These are phyloP conservation scores for Blastocystis sp. DNA, from an alignment of 352 stramenopile species.

Conservation along the genomic window DNA sequence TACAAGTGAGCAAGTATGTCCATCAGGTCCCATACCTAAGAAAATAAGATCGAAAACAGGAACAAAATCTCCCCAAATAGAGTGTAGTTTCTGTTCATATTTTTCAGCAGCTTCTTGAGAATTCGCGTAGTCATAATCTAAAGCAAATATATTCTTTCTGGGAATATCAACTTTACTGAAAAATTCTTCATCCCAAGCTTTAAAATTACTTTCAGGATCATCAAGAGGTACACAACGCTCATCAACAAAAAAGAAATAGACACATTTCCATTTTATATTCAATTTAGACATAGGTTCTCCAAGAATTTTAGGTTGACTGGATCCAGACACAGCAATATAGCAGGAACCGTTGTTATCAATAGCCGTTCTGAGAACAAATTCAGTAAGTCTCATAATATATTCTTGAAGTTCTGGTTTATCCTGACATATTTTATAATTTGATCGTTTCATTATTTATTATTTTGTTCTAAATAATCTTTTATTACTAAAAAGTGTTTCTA, in stretches of 20 bases:
- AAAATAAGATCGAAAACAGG: slow-evolving; percentile 77
- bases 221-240: slow-evolving; percentile 76
- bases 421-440: too few relatives aligned
- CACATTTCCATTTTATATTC: slow-evolving; percentile 71
- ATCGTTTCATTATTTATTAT: too few relatives aligned
- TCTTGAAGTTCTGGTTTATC: too few relatives aligned
- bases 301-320: slow-evolving; percentile 56
- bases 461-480: too few relatives aligned
- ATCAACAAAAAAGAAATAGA: slow-evolving; percentile 88
- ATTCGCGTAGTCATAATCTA: not conserved
- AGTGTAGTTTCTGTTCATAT: slow-evolving; percentile 47
- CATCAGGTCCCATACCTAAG: slow-evolving; percentile 85
- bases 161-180: slow-evolving; percentile 53
- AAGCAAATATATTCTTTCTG: slow-evolving; percentile 11
- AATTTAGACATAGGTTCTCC: slow-evolving; percentile 15
- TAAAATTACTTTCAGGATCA: slow-evolving; percentile 78
- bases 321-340: slow-evolving; percentile 63
- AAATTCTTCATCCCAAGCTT: slow-evolving; percentile 64
- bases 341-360: too few relatives aligned
- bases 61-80: slow-evolving; percentile 39
- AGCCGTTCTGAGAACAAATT: too few relatives aligned
- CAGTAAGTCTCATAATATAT: too few relatives aligned
- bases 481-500: too few relatives aligned
- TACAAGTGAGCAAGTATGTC: slow-evolving; percentile 92
- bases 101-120: slow-evolving; percentile 41